Evolutionary conservation across 306 rosid genomes (phyloP), one percentile per base, ranked within the genome.

Genomic region (Nissolia schottii): DNA sequence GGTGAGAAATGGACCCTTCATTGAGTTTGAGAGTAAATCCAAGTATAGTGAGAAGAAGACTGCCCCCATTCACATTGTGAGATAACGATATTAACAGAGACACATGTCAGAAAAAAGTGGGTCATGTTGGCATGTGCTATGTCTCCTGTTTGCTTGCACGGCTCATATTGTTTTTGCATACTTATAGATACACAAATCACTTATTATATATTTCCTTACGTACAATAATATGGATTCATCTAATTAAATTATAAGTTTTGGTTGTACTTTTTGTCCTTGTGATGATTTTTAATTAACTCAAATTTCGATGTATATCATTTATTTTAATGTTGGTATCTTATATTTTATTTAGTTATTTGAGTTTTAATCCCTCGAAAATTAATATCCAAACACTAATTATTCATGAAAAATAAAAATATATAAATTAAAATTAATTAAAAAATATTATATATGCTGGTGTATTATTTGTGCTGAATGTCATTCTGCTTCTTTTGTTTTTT

Each of bases 91-190:
- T 67, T n/a, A 38, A 24, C 55, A 32, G 75, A 50, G 77, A 83
- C 77, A 67, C 7, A 28, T 41, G 81, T 80, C 80, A 45, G 57
- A 77, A 31, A 77, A 31, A 38, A 34, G 79, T 79, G 81, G 87
- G 74, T 71, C 87, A 70, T 27, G 13, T 31, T 7, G 22, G 74
- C 84, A 80, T 64, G 75, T 77, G 64, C 35, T 41, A 51, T 65
- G 85, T 81, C 70, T 84, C 72, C 23, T 51, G 49, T 57, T 64
- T 34, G 4, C 60, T 74, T 73, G 15, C 55, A 57, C 68, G 19
- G 27, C 11, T 55, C 32, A 13, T 14, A 10, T 55, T 50, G n/a
- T 20, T 22, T 51, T 22, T 51, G n/a, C 57, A 51, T 51, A 51
- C 22, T 24, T 23, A 4, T 18, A 5, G 54, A 46, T 22, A 11